Percentiles rank a stretch among this genome's conserved stretches.
Conservation (phyloP, 495 filamentous ascomycete genomes). For the Wilcoxina mikolae region DNA sequence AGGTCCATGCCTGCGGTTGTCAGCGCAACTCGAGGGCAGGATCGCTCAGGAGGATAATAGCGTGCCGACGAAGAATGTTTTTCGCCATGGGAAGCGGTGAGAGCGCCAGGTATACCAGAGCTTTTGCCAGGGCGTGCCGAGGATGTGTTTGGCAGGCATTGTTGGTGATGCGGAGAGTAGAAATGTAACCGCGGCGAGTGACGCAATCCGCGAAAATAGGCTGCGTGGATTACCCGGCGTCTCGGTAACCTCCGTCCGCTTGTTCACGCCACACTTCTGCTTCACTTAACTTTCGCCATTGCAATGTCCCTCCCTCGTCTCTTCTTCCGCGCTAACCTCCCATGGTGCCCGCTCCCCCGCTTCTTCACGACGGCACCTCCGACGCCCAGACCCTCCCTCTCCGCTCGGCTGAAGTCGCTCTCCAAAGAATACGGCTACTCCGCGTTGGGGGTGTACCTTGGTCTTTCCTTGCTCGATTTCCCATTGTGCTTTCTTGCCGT, state of each 20-base stretch:
- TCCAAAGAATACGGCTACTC: conserved; percentile 90
- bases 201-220: neutral
- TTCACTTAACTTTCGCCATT: neutral
- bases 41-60: conserved; percentile 7
- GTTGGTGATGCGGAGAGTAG: no score
- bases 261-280: neutral
- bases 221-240: neutral
- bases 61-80: conserved; percentile 62
- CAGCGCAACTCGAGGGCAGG: conserved; percentile 8
- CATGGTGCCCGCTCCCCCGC: neutral
- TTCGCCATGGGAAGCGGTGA: conserved; percentile 73
- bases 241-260: neutral
- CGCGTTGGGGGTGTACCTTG: conserved; percentile 78
- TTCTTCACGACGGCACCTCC: conserved; percentile 6
- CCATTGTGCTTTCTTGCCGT: conserved; percentile 90
- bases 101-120: conserved; percentile 76
- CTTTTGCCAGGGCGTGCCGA: conserved; percentile 6
- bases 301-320: conserved; percentile 3
- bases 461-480: conserved; percentile 73
- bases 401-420: conserved; percentile 61
- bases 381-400: conserved; percentile 36
- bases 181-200: neutral
- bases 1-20: conserved; percentile 58
- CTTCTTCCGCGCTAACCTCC: conserved; percentile 7
- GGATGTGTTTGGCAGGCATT: neutral